Evolutionary conservation across 2,329 filamentous ascomycete species (phyloP).

Genomic region (Mycogone perniciosa): DNA sequence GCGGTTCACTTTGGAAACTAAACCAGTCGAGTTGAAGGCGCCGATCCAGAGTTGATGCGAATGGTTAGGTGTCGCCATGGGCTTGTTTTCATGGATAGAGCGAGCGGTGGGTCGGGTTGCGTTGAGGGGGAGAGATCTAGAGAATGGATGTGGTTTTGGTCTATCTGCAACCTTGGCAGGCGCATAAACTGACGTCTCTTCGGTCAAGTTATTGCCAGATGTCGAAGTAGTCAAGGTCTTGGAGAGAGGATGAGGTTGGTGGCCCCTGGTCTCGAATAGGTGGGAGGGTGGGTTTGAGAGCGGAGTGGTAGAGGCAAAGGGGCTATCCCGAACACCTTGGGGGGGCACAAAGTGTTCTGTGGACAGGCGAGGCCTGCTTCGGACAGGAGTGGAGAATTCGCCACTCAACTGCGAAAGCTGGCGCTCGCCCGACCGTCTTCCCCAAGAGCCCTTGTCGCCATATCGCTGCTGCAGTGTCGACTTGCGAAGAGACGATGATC

Average conservation of each 20-base stretch:
- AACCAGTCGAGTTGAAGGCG: slow-evolving; percentile 88
- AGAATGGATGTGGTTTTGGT: slow-evolving; percentile 30
- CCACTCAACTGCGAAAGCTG: slow-evolving; percentile 44
- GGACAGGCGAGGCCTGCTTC: slow-evolving; percentile 66
- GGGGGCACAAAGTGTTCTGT: slow-evolving; percentile 71
- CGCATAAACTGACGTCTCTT: slow-evolving; percentile 49
- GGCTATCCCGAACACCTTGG: slow-evolving; percentile 52
- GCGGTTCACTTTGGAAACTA: slow-evolving; percentile 91
- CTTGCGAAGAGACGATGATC: slow-evolving; percentile 72
- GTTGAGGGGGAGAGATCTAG: slow-evolving; percentile 33
- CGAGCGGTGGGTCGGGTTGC: slow-evolving; percentile 30
- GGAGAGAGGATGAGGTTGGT: slow-evolving; percentile 75
- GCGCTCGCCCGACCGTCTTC: slow-evolving; percentile 51
- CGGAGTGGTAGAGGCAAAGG: slow-evolving; percentile 52
- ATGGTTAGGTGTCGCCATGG: slow-evolving; percentile 41
- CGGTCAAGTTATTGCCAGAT: slow-evolving; percentile 68
- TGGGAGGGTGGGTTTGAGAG: slow-evolving; percentile 50
- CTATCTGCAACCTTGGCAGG: slow-evolving; percentile 24
- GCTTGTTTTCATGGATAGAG: slow-evolving; percentile 24
- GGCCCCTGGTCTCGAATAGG: slow-evolving; percentile 37
- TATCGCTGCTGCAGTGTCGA: slow-evolving; percentile 84
- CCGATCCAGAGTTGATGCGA: slow-evolving; percentile 62
- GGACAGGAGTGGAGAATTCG: slow-evolving; percentile 52
- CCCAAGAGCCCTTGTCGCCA: slow-evolving; percentile 59
- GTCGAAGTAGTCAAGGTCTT: slow-evolving; percentile 82